Evolutionary conservation across 2,329 filamentous ascomycete genomes (phyloP).

Genomic region (Rugonectria rugulosa): DNA sequence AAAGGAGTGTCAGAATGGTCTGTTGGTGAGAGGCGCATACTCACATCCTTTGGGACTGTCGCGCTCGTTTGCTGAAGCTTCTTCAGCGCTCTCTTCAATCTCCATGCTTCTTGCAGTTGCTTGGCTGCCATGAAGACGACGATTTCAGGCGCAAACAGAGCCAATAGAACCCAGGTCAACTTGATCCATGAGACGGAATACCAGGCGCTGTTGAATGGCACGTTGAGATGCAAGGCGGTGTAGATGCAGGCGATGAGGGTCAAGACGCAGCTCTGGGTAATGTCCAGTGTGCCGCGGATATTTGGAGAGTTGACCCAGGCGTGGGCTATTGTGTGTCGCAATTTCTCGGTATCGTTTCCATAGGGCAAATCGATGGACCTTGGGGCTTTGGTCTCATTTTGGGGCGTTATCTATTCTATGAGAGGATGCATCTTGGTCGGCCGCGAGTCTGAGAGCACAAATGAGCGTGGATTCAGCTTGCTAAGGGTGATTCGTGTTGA

Average conservation of each 20-base stretch:
- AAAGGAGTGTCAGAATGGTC: not conserved
- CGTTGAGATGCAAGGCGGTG: constrained; percentile 48
- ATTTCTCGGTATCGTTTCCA: not conserved
- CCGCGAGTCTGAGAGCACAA: too few species aligned
- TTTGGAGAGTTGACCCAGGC: constrained; percentile 24
- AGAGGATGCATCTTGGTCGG: not conserved
- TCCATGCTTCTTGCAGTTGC: constrained; percentile 15
- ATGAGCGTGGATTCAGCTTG: too few species aligned
- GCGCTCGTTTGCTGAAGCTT: not conserved
- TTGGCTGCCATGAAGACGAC: constrained; percentile 37
- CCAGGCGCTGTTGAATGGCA: constrained; percentile 31
- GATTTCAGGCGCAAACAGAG: constrained; percentile 44
- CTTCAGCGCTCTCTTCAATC: constrained; percentile 3
- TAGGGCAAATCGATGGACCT: not conserved
- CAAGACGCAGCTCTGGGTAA: constrained; percentile 45
- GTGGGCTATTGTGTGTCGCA: constrained; percentile 1
- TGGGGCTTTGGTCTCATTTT: not conserved
- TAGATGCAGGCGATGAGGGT: constrained; percentile 47
- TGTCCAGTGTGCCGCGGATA: constrained; percentile 40
- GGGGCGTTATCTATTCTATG: not conserved
- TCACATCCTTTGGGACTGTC: not conserved
- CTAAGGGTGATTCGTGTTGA: too few species aligned
- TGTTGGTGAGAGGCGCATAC: not conserved
- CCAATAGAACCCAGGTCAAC: constrained; percentile 40
- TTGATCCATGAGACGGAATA: constrained; percentile 24